Evolutionary conservation across 2,329 filamentous ascomycete species (phyloP).

Genomic region (Davidsoniella virescens): DNA sequence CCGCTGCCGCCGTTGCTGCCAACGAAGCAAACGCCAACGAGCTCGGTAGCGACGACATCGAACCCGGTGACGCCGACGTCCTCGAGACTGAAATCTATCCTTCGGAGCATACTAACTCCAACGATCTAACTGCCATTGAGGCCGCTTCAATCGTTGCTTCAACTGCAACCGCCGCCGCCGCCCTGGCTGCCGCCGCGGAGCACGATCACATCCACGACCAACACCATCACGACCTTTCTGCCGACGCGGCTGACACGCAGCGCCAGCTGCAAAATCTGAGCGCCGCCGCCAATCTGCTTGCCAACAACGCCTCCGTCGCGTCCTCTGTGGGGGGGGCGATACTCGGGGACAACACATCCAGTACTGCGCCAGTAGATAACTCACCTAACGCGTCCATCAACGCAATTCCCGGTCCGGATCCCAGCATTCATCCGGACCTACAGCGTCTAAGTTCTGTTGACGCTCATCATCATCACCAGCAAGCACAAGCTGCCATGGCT

Average conservation of each 20-base stretch:
- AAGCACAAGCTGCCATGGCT: not conserved
- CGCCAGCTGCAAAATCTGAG: conserved; percentile 13
- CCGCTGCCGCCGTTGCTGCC: not conserved
- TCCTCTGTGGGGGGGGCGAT: not conserved
- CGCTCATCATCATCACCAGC: not conserved
- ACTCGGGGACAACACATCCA: no score
- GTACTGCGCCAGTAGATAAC: no score
- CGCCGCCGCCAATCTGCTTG: conserved; percentile 19
- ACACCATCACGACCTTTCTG: conserved; percentile 11
- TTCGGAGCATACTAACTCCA: not conserved
- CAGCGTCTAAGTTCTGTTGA: conserved; percentile 16
- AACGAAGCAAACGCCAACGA: not conserved
- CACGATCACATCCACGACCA: conserved; percentile 13
- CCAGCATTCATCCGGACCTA: conserved; percentile 17
- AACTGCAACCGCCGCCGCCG: not conserved
- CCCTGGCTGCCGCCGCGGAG: not conserved
- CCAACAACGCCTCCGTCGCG: conserved; percentile 16
- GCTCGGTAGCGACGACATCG: not conserved
- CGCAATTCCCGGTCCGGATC: conserved; percentile 7
- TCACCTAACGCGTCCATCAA: conserved; percentile 9
- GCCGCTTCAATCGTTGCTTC: conserved; percentile 7
- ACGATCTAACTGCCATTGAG: not conserved
- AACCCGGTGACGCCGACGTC: not conserved
- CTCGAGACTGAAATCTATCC: not conserved
- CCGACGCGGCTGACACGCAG: conserved; percentile 11